Conservation (phyloP, 768 basidiomycete species). For the Psilocybe sp. region DNA sequence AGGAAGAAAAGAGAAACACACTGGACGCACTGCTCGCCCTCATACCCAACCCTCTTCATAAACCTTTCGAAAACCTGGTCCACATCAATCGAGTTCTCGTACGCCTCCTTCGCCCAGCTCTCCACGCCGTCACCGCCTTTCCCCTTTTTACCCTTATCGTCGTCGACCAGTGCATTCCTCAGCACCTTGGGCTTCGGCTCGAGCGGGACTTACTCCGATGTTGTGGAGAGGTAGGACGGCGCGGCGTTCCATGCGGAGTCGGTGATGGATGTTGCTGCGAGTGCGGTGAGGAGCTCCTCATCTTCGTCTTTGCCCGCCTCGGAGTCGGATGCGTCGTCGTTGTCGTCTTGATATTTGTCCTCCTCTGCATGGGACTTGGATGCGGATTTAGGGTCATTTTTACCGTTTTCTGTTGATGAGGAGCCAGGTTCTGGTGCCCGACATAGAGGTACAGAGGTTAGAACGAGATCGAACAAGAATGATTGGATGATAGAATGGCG, state of each 20-base stretch:
- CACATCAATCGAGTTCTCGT: slow-evolving; percentile 75
- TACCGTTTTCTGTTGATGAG: neutral
- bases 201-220: slow-evolving; percentile 67
- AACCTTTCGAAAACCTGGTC: slow-evolving; percentile 90
- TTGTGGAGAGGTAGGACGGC: slow-evolving; percentile 74
- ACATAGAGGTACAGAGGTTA: too few species aligned
- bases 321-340: too few species aligned
- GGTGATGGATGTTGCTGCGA: slow-evolving; percentile 49
- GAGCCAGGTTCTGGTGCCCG: too few species aligned
- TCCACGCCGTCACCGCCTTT: too few species aligned
- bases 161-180: slow-evolving; percentile 41
- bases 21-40: slow-evolving; percentile 88
- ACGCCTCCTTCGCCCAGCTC: slow-evolving; percentile 68
- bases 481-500: too few species aligned
- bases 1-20: slow-evolving; percentile 33
- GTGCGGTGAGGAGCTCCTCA: slow-evolving; percentile 55
- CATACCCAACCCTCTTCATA: slow-evolving; percentile 62
- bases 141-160: slow-evolving; percentile 17
- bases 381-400: neutral
- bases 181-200: slow-evolving; percentile 46
- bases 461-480: too few species aligned
- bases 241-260: slow-evolving; percentile 68
- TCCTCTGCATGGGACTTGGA: slow-evolving; percentile 17
- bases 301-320: too few species aligned
- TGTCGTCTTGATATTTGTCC: slow-evolving; percentile 28